Evolutionary conservation across 805 yeast genomes (phyloP), one percentile per base, ranked within the genome.

Genomic region (Starmerella roubikii): DNA sequence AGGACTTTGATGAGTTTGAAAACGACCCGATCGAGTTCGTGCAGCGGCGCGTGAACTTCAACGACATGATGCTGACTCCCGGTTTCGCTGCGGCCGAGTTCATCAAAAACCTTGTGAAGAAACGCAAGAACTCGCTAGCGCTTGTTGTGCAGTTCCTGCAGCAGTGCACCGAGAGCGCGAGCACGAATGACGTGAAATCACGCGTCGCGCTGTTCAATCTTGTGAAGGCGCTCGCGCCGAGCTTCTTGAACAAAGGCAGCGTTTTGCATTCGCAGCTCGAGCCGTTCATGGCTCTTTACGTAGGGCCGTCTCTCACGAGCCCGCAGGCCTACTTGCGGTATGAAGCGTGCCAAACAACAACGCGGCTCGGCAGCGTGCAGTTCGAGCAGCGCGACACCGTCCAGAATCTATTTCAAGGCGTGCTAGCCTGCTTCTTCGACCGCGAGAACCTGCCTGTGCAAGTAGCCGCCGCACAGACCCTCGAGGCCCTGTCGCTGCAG

Each of bases 11-110:
- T 48, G 59, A 72, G 4, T 86, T 81, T 60, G 93, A 84, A 45
- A 74, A 70, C 45, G 95, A 86, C 51, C 95, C 95, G 3, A 78
- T 74, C 40, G 95, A 85, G 55, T 91, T 83, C 56, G 74, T 88
- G 39, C 81, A 83, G 56, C 65, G 76, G 37, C 71, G 71, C 38
- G 67, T 84, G 51, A 84, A 77, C 55, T 61, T 47, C 22, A 66
- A 69, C 53, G 72, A 78, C 49, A 91, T 79, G 38, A 59, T 59
- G 33, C 58, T 64, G 30, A 68, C 84, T 1, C 81, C 93, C 6
- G 93, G 84, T 55, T 64, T 72, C 33, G 93, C 94, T 1, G 88
- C 94, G 2, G 64, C 79, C 38, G 71, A 76, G 9, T 68, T 91
- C 41, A 61, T 91, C 44, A 71, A 71, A 22, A 76, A 85, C 1